A percentile compares a stretch with the other conserved stretches of the same genome.
These are phyloP conservation scores for Pholiota microspora DNA, from an alignment of 768 basidiomycete genomes.

Conservation along the genomic window DNA sequence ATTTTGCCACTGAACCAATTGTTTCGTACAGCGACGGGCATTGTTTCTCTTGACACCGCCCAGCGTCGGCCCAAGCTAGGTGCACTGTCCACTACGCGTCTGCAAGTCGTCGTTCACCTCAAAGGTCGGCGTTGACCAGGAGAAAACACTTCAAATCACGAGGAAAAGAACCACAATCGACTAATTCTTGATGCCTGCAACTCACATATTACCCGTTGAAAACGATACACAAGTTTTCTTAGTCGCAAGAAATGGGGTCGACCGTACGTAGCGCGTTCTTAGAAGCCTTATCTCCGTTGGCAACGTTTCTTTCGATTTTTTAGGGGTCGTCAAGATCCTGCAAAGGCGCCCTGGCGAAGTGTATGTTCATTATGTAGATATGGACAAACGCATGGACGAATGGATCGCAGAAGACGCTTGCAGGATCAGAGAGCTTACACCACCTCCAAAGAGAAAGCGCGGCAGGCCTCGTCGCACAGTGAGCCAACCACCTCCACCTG, in stretches of 20 bases:
- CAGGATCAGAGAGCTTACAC: conserved; percentile 24
- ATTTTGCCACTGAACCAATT: conserved; percentile 4
- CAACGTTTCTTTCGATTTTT: conserved; percentile 5
- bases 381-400: conserved; percentile 74
- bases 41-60: background rate
- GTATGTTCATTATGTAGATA: conserved; percentile 71
- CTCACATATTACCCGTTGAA: conserved; percentile 23
- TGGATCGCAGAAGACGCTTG: conserved; percentile 57
- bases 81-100: background rate
- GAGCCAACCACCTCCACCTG: conserved; percentile 5
- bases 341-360: conserved; percentile 48
- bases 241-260: conserved; percentile 31
- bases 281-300: conserved; percentile 1
- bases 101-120: background rate
- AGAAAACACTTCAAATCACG: background rate
- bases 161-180: background rate
- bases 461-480: conserved; percentile 17
- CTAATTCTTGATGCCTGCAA: conserved; percentile 27
- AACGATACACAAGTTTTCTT: conserved; percentile 27
- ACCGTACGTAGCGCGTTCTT: conserved; percentile 23
- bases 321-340: conserved; percentile 52
- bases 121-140: background rate
- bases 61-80: background rate
- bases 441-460: conserved; percentile 30
- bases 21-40: background rate